Base-by-base conservation (phyloP, 2,329 filamentous ascomycete genomes). In the Fusarium torulosum region DNA sequence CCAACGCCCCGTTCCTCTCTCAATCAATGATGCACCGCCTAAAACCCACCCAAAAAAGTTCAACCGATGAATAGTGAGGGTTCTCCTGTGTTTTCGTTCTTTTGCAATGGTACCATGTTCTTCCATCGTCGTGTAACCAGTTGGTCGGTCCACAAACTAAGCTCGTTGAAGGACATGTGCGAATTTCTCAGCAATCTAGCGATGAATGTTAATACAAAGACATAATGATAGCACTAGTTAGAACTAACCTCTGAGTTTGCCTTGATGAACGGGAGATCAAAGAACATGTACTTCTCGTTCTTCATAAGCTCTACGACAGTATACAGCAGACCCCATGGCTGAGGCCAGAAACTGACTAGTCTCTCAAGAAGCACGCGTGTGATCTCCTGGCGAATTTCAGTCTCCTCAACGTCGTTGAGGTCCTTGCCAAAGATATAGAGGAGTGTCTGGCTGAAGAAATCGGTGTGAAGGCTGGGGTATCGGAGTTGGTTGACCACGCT, bases 271-370 rank as follows among this genome's bases (percentile, higher is more conserved):
- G 93, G 92, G 70, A 97, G 85, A 50, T 96, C 92, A 83, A 96
- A 98, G 84, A 99, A 97, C 75, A 89, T 89, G 79, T 95, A 96
- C 75, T 90, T 92, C 53, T 92, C 90, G 77, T 97, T 97, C 84
- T 97, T 96, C 70, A 97, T 85, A 58, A 99, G 86, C 81, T 98
- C 96, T 66, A 96, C 82, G 63, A 97, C 86, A 35, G 94, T 95
- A 66, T 94, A 90, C 76, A 97, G 90, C 42, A 99, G 82, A 14
- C 96, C 96, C 95, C 95, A 98, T 19, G 96, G 95, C 77, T 98
- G 95, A 52, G 95, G 95, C 81, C 94, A 93, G 77, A 93, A 93
- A 21, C 93, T 91, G 61, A 96, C 88, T 45, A 97, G 83, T 47
- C 96, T 89, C 83, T 99, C 96, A 37, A 97, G 84, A 44, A 99